These are phyloP conservation scores for Podospora australis DNA, from an alignment of 495 filamentous ascomycete genomes.

Conservation along the genomic window DNA sequence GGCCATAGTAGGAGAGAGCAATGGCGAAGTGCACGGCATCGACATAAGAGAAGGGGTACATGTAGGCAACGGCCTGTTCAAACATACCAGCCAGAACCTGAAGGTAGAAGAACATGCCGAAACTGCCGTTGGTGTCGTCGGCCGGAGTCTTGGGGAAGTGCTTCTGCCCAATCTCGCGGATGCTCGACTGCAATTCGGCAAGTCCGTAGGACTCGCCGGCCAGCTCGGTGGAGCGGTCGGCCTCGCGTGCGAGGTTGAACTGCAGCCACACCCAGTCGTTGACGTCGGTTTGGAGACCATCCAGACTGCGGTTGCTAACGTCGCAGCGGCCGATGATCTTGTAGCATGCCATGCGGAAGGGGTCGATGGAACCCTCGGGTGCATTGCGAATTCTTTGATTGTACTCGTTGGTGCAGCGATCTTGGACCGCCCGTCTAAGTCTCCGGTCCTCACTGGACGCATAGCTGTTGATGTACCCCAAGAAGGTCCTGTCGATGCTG, in stretches of 20 bases:
- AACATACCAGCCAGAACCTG: slow-evolving; percentile 90
- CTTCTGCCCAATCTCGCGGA: slow-evolving; percentile 79
- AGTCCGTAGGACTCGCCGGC: slow-evolving; percentile 86
- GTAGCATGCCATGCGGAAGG: slow-evolving; percentile 95
- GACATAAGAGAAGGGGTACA: slow-evolving; percentile 82
- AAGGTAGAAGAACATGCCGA: slow-evolving; percentile 87
- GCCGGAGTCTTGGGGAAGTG: slow-evolving; percentile 69
- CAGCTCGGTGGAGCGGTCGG: slow-evolving; percentile 72
- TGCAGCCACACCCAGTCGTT: slow-evolving; percentile 98
- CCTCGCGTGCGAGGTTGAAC: slow-evolving; percentile 83
- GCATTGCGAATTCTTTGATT: slow-evolving; percentile 75
- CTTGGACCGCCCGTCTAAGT: slow-evolving; percentile 68
- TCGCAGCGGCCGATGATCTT: slow-evolving; percentile 96
- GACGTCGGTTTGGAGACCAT: slow-evolving; percentile 71
- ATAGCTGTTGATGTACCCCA: slow-evolving; percentile 80
- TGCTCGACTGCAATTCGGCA: slow-evolving; percentile 74
- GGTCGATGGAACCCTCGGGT: slow-evolving; percentile 82
- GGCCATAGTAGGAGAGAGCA: slow-evolving; percentile 81
- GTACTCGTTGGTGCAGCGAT: slow-evolving; percentile 83
- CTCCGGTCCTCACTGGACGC: slow-evolving; percentile 62
- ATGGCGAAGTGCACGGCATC: slow-evolving; percentile 94
- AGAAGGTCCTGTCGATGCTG: slow-evolving; percentile 83
- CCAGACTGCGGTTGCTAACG: slow-evolving; percentile 67
- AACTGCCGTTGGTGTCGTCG: slow-evolving; percentile 63
- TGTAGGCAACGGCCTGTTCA: slow-evolving; percentile 84